Evolutionary conservation across 73 alveolate species (phyloP), one percentile per base, ranked within the genome.

Genomic region (Paramecium octaurelia): DNA sequence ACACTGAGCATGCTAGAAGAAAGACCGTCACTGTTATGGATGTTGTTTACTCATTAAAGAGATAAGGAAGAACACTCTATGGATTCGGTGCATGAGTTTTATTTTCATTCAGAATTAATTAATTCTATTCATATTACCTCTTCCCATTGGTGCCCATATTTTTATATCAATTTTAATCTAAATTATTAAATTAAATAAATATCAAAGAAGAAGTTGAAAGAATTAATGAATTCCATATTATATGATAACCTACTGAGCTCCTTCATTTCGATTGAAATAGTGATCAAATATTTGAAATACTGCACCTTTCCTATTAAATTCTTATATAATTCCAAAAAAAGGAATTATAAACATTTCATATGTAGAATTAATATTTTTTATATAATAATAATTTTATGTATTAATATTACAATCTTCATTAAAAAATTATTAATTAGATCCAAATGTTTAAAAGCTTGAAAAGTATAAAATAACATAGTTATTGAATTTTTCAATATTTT

Each of bases 1-100:
- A 96, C 87, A 88, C 97, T 87, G 98, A 96, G 85, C 97, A 95
- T 83, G 98, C 97, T 44, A 96, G 95, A 93, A 96, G 98, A 95
- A 96, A 95, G 92, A 96, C 98, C 36, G 97, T 96, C 94, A 89
- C 95, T 59, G 97, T 97, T 75, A 93, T 96, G 95, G 98, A 96
- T 95, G 98, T 96, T 75, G 96, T 96, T 75, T 96, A 96, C 93
- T 96, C 97, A 20, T 92, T 95, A 38, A 95, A 95, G 95, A 93
- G 97, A 93, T 94, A 95, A 95, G 97, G 97, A 68, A 95, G 97
- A 95, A 83, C 97, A 77, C 97, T 95, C 86, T 95, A 95, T 93
- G 97, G 97, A 77, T 95, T 95, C 91, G 95, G 95, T 46, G 95
- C 94, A 40, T 92, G 93, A 92, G 54, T 36, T 73, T 36, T 29